phyloP scores from a whole-genome alignment of 306 rosid species.

The Ceratonia siliqua region DNA sequence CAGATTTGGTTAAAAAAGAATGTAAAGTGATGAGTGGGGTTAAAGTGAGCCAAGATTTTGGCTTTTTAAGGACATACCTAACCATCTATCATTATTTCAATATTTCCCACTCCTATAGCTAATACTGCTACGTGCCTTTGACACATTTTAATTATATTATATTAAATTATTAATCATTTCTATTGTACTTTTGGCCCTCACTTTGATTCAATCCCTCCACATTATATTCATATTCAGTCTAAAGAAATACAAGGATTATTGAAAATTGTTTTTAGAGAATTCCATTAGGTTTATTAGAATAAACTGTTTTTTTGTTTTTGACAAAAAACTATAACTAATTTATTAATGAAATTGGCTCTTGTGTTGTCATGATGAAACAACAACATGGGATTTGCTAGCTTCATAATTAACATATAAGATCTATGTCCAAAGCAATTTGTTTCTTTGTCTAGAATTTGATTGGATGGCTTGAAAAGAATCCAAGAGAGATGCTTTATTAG shows the following conservation, averaged over 20 bases:
- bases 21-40: too few relatives aligned
- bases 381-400: neutral
- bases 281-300: too few relatives aligned
- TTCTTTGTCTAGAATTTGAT: neutral
- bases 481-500: neutral
- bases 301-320: too few relatives aligned
- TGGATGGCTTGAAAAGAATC: neutral
- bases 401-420: neutral
- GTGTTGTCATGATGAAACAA: slow-evolving; percentile 2
- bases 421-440: slow-evolving; percentile 1
- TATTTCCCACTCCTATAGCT: slow-evolving; percentile 11
- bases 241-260: too few relatives aligned
- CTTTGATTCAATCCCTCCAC: too few relatives aligned
- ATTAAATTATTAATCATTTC: too few relatives aligned
- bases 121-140: too few relatives aligned
- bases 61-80: slow-evolving; percentile 35
- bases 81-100: too few relatives aligned
- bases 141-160: too few relatives aligned
- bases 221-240: too few relatives aligned
- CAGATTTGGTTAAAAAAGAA: slow-evolving; percentile 19
- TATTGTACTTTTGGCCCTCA: too few relatives aligned
- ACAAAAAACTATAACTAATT: neutral
- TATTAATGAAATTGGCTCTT: neutral
- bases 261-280: too few relatives aligned
- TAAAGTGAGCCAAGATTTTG: slow-evolving; percentile 40